Percentiles rank a stretch among this genome's conserved stretches.
These are phyloP conservation scores for Parvularia atlantis DNA, from an alignment of 78 protist genomes.

Conservation along the genomic window DNA sequence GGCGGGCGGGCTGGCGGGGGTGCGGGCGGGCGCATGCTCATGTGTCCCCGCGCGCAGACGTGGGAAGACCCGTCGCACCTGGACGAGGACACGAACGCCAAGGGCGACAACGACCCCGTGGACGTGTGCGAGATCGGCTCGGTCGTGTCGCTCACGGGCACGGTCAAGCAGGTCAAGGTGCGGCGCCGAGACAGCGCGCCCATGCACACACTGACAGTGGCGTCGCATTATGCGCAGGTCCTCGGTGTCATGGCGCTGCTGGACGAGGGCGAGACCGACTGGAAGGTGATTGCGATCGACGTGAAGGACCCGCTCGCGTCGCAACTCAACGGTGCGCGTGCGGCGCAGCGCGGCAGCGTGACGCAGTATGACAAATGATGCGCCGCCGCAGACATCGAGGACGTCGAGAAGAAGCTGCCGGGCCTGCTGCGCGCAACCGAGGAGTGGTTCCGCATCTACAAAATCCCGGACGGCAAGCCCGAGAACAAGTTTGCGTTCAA, in stretches of 20 bases:
- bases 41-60: no score
- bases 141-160: slow-evolving; percentile 37
- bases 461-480: slow-evolving; percentile 90
- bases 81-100: slow-evolving; percentile 30
- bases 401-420: slow-evolving; percentile 51
- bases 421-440: slow-evolving; percentile 52
- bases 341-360: no score
- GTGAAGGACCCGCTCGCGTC: slow-evolving; percentile 67
- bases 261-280: slow-evolving; percentile 89
- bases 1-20: no score
- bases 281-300: slow-evolving; percentile 75
- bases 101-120: slow-evolving; percentile 86
- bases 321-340: slow-evolving; percentile 45
- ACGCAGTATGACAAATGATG: no score
- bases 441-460: slow-evolving; percentile 81
- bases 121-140: slow-evolving; percentile 73
- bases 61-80: slow-evolving; percentile 65
- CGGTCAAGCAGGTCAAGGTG: slow-evolving; percentile 65
- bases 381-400: slow-evolving; percentile 36
- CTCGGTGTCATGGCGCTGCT: slow-evolving; percentile 77
- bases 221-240: slow-evolving; percentile 61
- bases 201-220: slow-evolving; percentile 37
- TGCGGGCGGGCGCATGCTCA: no score
- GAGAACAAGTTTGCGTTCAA: slow-evolving; percentile 74
- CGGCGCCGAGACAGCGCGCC: slow-evolving; percentile 69